phyloP scores from a whole-genome alignment of 768 basidiomycete species.

The Serendipita sp. region DNA sequence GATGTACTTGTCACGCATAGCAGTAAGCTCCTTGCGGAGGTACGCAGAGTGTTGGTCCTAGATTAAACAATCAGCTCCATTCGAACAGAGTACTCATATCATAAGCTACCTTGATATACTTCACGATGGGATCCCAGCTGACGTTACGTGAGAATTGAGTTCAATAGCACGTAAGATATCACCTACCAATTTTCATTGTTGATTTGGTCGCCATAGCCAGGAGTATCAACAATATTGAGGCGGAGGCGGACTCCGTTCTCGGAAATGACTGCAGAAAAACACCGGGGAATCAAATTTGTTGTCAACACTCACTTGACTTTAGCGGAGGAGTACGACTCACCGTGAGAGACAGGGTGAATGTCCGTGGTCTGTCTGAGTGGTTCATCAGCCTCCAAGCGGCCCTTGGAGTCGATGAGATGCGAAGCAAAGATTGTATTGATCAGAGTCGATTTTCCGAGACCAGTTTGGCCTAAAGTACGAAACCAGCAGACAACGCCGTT shows the following conservation, averaged over 20 bases:
- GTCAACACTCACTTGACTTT: neutral
- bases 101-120: constrained; percentile 64
- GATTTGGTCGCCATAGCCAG: constrained; percentile 95
- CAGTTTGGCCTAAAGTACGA: constrained; percentile 67
- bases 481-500: neutral
- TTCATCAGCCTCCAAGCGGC: constrained; percentile 73
- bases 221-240: constrained; percentile 96
- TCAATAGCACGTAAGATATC: neutral
- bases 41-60: constrained; percentile 95
- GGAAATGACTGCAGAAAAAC: constrained; percentile 54
- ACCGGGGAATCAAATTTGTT: neutral
- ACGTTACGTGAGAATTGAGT: neutral
- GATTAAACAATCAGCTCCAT: constrained; percentile 11
- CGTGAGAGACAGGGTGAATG: constrained; percentile 88
- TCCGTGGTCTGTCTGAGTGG: constrained; percentile 92
- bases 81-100: neutral
- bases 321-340: constrained; percentile 31
- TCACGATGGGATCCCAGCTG: constrained; percentile 98
- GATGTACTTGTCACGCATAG: constrained; percentile 96
- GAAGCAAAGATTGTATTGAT: constrained; percentile 99
- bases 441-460: constrained; percentile 94
- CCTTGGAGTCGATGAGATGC: constrained; percentile 95
- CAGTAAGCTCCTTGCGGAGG: constrained; percentile 95
- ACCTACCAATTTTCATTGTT: constrained; percentile 96
- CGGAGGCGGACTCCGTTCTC: constrained; percentile 92